These are phyloP conservation scores for Sphaerulina musiva DNA, from an alignment of 2,329 filamentous ascomycete genomes.

Conservation along the genomic window DNA sequence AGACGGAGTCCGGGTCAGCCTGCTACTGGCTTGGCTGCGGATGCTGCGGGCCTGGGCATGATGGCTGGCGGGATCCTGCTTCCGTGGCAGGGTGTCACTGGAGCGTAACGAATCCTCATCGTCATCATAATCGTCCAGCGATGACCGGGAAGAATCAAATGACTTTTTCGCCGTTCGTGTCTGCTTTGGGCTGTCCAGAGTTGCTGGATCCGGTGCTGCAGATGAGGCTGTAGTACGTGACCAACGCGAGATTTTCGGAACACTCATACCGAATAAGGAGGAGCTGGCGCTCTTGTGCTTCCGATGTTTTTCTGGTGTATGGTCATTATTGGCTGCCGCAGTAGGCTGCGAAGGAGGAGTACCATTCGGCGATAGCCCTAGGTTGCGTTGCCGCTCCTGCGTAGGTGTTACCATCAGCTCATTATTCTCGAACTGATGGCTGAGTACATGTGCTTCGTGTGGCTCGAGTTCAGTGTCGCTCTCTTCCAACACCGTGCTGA, in stretches of 20 bases:
- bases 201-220: constrained; percentile 47
- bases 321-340: constrained; percentile 47
- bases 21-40: constrained; percentile 33
- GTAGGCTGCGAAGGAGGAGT: constrained; percentile 50
- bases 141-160: constrained; percentile 65
- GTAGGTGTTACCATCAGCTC: constrained; percentile 57
- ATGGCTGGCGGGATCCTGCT: constrained; percentile 28
- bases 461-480: constrained; percentile 79
- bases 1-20: constrained; percentile 41
- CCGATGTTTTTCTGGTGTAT: constrained; percentile 67
- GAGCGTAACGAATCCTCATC: constrained; percentile 50
- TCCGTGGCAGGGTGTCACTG: constrained; percentile 47
- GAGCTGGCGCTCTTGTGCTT: constrained; percentile 86
- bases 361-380: constrained; percentile 28
- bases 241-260: constrained; percentile 91
- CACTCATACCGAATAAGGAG: constrained; percentile 54
- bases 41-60: constrained; percentile 28
- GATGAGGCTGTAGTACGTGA: constrained; percentile 93
- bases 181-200: constrained; percentile 28
- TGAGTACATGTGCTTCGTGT: constrained; percentile 40
- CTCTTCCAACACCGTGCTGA: constrained; percentile 84
- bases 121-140: constrained; percentile 52
- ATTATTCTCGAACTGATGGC: constrained; percentile 53
- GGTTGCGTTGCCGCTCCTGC: constrained; percentile 43
- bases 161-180: constrained; percentile 43